Evolutionary conservation across 2,329 filamentous ascomycete species (phyloP).

Genomic region (Colletotrichum sp.): DNA sequence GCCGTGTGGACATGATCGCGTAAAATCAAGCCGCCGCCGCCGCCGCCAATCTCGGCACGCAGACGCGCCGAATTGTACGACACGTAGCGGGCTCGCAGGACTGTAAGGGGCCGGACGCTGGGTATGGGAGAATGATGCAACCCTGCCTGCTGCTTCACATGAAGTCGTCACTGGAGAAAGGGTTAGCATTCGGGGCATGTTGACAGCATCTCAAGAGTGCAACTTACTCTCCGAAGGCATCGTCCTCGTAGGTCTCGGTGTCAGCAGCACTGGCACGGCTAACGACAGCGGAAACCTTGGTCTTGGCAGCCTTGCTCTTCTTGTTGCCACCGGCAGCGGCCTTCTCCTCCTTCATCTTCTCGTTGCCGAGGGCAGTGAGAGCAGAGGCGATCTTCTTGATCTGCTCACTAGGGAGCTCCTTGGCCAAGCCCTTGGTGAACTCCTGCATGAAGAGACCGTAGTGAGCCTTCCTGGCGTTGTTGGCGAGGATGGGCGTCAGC

Average conservation of each 20-base stretch:
- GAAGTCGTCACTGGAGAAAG: slow-evolving; percentile 65
- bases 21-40: not conserved
- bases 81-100: not conserved
- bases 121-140: slow-evolving; percentile 15
- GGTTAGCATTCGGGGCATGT: slow-evolving; percentile 23
- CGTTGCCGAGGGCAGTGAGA: slow-evolving; percentile 89
- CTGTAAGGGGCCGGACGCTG: not conserved
- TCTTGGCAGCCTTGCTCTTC: slow-evolving; percentile 97
- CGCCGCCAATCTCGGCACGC: not conserved
- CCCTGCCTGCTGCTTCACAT: slow-evolving; percentile 59
- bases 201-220: not conserved
- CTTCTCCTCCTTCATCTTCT: slow-evolving; percentile 99
- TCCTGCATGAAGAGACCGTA: slow-evolving; percentile 92
- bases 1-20: not conserved
- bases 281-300: slow-evolving; percentile 82
- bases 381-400: slow-evolving; percentile 94
- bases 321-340: slow-evolving; percentile 90
- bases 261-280: slow-evolving; percentile 68
- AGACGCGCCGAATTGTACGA: slow-evolving; percentile 1
- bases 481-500: slow-evolving; percentile 77
- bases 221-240: slow-evolving; percentile 82
- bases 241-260: slow-evolving; percentile 79
- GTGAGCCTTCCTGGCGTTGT: slow-evolving; percentile 85
- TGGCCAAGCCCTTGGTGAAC: slow-evolving; percentile 84
- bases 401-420: slow-evolving; percentile 88